Conservation (phyloP, 306 rosid species). For the Cucumis cinereus region DNA sequence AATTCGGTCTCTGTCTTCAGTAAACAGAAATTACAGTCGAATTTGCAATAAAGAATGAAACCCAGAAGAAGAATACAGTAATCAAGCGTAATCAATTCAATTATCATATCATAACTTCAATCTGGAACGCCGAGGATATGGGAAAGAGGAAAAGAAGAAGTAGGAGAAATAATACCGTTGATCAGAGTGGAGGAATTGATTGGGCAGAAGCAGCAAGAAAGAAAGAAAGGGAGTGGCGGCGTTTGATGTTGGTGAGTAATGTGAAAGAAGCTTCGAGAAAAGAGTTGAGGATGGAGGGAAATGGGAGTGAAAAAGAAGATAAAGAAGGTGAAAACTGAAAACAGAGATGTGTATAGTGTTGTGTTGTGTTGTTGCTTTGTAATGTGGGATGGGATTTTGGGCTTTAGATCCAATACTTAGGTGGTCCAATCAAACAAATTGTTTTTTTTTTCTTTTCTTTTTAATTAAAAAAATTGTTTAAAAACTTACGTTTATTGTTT, state of each 20-base stretch:
- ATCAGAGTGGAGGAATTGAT: background rate
- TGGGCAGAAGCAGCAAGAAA: background rate
- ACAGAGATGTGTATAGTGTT: background rate
- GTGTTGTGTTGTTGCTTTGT: too few relatives aligned
- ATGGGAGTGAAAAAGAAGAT: background rate
- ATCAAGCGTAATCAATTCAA: background rate
- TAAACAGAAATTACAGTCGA: background rate
- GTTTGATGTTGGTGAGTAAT: background rate
- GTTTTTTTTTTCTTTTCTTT: background rate
- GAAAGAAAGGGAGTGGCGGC: background rate
- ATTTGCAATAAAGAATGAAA: background rate
- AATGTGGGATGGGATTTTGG: background rate
- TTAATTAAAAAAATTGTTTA: too few relatives aligned
- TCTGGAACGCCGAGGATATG: background rate
- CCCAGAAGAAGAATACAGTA: background rate
- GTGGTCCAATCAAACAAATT: background rate
- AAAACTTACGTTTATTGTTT: too few relatives aligned
- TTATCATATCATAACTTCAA: background rate
- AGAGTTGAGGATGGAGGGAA: background rate
- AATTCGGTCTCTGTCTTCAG: background rate
- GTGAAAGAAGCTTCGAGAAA: background rate
- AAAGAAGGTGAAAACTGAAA: constrained; percentile 1
- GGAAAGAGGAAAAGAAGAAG: background rate
- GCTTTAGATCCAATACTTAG: background rate
- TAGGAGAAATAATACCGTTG: background rate